Evolutionary conservation across 331 rosid genomes (phyloP), one percentile per base, ranked within the genome.

Genomic region (Malus hybrid): DNA sequence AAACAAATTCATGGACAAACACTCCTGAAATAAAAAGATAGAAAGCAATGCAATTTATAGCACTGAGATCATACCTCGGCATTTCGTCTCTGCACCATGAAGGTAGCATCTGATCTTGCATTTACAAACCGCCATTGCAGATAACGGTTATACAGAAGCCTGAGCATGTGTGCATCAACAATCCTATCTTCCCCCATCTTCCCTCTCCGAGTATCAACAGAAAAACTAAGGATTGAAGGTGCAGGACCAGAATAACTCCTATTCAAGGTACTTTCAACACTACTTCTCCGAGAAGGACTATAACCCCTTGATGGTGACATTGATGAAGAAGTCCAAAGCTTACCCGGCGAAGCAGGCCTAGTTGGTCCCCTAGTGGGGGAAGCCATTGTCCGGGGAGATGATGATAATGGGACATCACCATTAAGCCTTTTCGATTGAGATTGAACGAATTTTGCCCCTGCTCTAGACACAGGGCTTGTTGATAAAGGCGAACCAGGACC

Each of bases 121-220:
- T 95, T 95, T 54, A 91, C 97, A 77, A 90, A 90, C 83, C 97
- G 92, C 99, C 97, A 95, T 74, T 95, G 99, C 80, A 88, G 81
- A 83, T 89, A 89, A 28, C 93, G 88, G 70, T 95, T 95, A 82
- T 95, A 90, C 66, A 90, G 88, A 88, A 95, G 96, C 86, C 97
- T 83, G 86, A 95, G 90, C 7, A 86, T 76, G 78, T 95, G 97
- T 3, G 97, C 99, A 82, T 95, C 97, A 67, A 89, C 79, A 73
- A 95, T 86, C 7, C 96, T 97, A 82, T 92, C 96, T 60, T 95
- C 97, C 82, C 97, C 99, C 72, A 92, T 87, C 90, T 95, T 95
- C 80, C 99, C 96, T 82, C 97, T 85, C 85, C 97, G 86, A 61
- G 90, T 90, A 69, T 95, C 97, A 46, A 87, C 95, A 12, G 97